Conservation (phyloP, 2,329 filamentous ascomycete genomes). For the Aureobasidium leucospermi region DNA sequence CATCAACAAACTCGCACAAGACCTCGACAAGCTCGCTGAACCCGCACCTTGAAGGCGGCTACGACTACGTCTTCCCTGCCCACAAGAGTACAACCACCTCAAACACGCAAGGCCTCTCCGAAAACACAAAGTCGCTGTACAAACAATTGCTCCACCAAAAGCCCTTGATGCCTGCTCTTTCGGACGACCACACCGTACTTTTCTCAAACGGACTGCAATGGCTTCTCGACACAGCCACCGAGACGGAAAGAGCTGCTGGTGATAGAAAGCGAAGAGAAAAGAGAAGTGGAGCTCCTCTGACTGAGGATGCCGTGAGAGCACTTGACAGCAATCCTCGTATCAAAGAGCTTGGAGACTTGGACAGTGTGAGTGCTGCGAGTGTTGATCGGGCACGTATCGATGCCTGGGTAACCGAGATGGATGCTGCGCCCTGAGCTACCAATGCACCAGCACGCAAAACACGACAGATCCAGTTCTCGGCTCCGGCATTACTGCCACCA, state of each 20-base stretch:
- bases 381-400: not conserved
- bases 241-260: not conserved
- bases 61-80: not conserved
- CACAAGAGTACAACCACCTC: not conserved
- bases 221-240: not conserved
- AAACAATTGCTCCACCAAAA: not conserved
- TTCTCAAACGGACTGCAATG: slow-evolving; percentile 5
- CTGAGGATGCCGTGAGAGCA: not conserved
- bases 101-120: not conserved
- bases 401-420: not conserved
- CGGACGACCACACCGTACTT: not conserved
- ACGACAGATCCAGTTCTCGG: not conserved
- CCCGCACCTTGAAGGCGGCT: not conserved
- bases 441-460: not conserved
- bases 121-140: not conserved
- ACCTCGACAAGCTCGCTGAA: not conserved
- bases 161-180: not conserved
- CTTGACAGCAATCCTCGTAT: not conserved
- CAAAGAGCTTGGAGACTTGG: not conserved
- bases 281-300: not conserved
- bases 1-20: not conserved
- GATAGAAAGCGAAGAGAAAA: not conserved
- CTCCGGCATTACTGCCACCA: not conserved
- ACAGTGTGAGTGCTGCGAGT: not conserved
- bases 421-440: not conserved